Conservation (phyloP, 2,329 filamentous ascomycete genomes). For the Colletotrichum sp. region DNA sequence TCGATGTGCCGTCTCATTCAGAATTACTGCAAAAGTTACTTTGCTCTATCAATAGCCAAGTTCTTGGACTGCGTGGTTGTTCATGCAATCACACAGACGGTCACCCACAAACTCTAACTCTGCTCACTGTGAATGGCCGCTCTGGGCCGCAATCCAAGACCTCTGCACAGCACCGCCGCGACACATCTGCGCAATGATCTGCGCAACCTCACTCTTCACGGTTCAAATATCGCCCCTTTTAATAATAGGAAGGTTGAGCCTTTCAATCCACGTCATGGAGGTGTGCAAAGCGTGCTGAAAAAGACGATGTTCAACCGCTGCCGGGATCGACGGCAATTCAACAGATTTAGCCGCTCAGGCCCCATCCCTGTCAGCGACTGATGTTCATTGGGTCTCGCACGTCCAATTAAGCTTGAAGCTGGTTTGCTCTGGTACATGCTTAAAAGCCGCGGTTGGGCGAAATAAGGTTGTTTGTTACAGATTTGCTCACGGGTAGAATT, state of each 20-base stretch:
- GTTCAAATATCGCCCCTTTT: background rate
- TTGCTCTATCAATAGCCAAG: background rate
- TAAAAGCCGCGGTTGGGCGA: background rate
- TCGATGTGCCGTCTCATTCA: background rate
- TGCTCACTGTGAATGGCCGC: background rate
- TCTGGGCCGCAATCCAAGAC: background rate
- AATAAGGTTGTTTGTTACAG: background rate
- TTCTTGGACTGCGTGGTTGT: background rate
- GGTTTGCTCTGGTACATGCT: background rate
- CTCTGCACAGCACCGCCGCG: background rate
- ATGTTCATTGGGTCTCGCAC: background rate
- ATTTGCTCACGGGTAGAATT: background rate
- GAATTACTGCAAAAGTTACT: background rate
- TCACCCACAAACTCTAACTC: background rate
- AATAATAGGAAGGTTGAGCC: background rate
- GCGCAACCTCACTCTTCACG: background rate
- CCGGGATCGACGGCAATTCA: background rate
- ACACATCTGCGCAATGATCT: background rate
- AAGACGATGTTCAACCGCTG: background rate
- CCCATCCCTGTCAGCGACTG: background rate
- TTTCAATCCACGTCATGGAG: background rate
- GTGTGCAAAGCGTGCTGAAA: background rate
- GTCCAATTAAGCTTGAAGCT: background rate
- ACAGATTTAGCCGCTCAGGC: background rate
- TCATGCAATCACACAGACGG: background rate